Base-by-base conservation (phyloP, 129 eudicot species). In the Flaveria bidentis region DNA sequence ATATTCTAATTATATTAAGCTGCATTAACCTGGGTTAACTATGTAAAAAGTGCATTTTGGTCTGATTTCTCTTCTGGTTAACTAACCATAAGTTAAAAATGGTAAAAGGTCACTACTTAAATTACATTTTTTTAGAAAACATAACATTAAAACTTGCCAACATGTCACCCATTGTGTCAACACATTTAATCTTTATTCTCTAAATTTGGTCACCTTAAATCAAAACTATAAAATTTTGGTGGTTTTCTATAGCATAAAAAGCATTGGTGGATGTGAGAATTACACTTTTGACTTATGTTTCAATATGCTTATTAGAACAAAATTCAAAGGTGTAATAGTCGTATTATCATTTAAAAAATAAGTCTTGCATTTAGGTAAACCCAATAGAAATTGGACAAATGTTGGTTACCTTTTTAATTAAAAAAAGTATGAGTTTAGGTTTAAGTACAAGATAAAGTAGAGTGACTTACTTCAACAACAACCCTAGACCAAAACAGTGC, bases 401-500 rank as follows among this genome's bases (percentile, higher is more conserved):
- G 18, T 15, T 50, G 14, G 14, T 50, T 13, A 14, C 55, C 6
- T 50, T 50, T 50, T 22, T 58, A 0, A 58, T 58, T 23, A 20
- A 22, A 23, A 9, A 55, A 55, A 4, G 18, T 9, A 55, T 2
- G 20, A 55, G 64, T 57, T 18, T 57, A 8, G 5, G 17, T 23
- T 4, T 41, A 3, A 18, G 52, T 69, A 46, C 6, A 22, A 47
- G 44, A 69, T 50, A 30, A 23, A 62, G 33, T 15, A 44, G 30
- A 76, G 42, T 14, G 18, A 83, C 96, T 86, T 85, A 91, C 98
- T 81, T 93, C 98, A 7, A 67, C 62, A 70, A 91, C 91, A 71
- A 91, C 85, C 82, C 85, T 86, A 15, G 73, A 63, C 98, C 98
- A 93, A 72, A 87, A 85, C 47, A 82, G 74, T 15, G 93, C 96